phyloP scores from a whole-genome alignment of 2,329 filamentous ascomycete species.

The Passalora sequoiae region DNA sequence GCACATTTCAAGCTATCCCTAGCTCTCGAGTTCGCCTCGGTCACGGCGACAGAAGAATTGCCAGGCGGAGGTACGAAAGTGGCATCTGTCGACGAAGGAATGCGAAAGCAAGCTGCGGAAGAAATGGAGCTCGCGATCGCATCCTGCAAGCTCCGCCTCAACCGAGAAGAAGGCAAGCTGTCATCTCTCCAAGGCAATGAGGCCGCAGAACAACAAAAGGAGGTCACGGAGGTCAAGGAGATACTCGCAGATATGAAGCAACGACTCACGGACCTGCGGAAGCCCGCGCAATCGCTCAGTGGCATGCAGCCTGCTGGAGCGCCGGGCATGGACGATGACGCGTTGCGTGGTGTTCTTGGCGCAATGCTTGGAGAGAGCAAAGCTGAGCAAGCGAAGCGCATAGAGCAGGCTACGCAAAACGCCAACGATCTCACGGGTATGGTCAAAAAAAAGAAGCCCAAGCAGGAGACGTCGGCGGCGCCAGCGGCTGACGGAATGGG shows the following conservation, averaged over 20 bases:
- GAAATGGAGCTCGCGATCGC: conserved; percentile 70
- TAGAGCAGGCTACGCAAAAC: conserved; percentile 67
- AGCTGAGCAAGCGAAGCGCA: conserved; percentile 56
- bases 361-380: conserved; percentile 59
- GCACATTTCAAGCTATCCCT: conserved; percentile 95
- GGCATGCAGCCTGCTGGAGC: conserved; percentile 42
- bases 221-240: conserved; percentile 69
- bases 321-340: conserved; percentile 35
- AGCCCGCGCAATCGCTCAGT: conserved; percentile 56
- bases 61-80: conserved; percentile 37
- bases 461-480: conserved; percentile 11
- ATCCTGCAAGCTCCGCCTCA: conserved; percentile 65
- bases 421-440: conserved; percentile 71
- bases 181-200: conserved; percentile 49
- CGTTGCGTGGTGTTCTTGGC: conserved; percentile 59
- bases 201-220: conserved; percentile 57
- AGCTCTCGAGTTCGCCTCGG: conserved; percentile 86
- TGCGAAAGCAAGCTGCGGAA: conserved; percentile 64
- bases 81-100: conserved; percentile 57
- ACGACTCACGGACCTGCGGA: conserved; percentile 65
- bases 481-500: conserved; percentile 21
- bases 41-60: conserved; percentile 53
- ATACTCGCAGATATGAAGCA: conserved; percentile 75
- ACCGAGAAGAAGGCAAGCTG: conserved; percentile 63
- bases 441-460: conserved; percentile 59